phyloP scores from a whole-genome alignment of 2,329 filamentous ascomycete species.

The Microdochium paspali region DNA sequence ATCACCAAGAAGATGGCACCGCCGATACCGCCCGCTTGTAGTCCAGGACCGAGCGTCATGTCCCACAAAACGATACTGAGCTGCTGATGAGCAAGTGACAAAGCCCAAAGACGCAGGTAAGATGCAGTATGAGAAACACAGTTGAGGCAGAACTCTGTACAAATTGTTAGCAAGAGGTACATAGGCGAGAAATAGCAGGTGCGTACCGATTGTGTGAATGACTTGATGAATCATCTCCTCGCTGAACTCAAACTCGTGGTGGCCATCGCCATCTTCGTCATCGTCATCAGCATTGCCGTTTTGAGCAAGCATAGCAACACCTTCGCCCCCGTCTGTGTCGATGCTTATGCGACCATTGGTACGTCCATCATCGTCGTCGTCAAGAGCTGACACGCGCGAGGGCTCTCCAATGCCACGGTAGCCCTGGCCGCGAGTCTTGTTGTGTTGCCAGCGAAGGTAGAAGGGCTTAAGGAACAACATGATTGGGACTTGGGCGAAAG shows the following conservation, averaged over 20 bases:
- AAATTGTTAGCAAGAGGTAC: conserved; percentile 16
- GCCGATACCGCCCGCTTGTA: conserved; percentile 52
- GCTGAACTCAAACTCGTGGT: conserved; percentile 94
- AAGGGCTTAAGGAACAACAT: conserved; percentile 92
- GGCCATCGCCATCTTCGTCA: conserved; percentile 68
- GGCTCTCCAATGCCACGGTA: conserved; percentile 91
- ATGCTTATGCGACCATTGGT: conserved; percentile 57
- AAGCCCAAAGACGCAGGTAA: conserved; percentile 94
- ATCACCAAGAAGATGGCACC: conserved; percentile 76
- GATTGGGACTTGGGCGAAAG: conserved; percentile 78
- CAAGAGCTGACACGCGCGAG: conserved; percentile 78
- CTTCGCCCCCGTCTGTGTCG: conserved; percentile 58
- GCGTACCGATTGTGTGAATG: conserved; percentile 95
- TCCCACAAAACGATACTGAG: conserved; percentile 91
- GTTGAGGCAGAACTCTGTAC: conserved; percentile 90
- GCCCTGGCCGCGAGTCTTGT: conserved; percentile 74
- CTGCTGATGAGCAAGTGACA: conserved; percentile 96
- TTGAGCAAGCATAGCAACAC: conserved; percentile 30
- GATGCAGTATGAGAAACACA: conserved; percentile 98
- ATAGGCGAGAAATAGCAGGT: conserved; percentile 9
- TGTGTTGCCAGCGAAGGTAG: conserved; percentile 90
- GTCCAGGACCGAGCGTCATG: conserved; percentile 82
- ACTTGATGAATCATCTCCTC: conserved; percentile 99
- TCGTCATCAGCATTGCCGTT: conserved; percentile 56
- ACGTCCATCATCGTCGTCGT: conserved; percentile 72